A percentile compares a stretch with the other conserved stretches of the same genome.
phyloP scores from a whole-genome alignment of 2,329 filamentous ascomycete species.

The Pestalotiopsis sp. region DNA sequence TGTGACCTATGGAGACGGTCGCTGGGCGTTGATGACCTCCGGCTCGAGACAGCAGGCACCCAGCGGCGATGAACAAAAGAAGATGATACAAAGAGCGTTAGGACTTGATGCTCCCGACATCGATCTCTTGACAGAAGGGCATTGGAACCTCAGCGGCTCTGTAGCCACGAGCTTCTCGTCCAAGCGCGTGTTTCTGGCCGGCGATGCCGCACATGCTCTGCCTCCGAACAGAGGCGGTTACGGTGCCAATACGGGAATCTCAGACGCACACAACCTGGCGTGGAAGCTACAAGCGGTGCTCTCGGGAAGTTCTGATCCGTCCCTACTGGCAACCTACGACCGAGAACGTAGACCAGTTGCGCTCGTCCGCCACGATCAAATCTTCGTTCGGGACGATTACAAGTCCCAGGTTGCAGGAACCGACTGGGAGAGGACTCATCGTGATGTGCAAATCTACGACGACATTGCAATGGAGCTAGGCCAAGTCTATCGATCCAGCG shows the following conservation, averaged over 20 bases:
- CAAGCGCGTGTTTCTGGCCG: slow-evolving; percentile 12
- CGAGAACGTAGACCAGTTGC: slow-evolving; percentile 50
- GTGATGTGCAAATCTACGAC: not conserved
- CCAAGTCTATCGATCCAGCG: slow-evolving; percentile 2
- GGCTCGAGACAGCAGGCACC: not conserved
- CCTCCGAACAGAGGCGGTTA: slow-evolving; percentile 10
- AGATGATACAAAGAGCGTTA: slow-evolving; percentile 36
- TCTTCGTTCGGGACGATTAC: slow-evolving; percentile 8
- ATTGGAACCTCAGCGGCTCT: not conserved
- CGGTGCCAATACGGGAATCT: slow-evolving; percentile 48
- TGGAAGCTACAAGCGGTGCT: slow-evolving; percentile 53
- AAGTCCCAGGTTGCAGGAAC: not conserved
- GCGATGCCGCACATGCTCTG: slow-evolving; percentile 10
- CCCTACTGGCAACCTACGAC: slow-evolving; percentile 49
- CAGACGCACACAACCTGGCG: slow-evolving; percentile 51
- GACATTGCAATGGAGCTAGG: slow-evolving; percentile 4
- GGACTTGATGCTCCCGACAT: slow-evolving; percentile 37
- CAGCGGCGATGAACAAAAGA: slow-evolving; percentile 21
- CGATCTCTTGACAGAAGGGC: not conserved
- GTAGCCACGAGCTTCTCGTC: not conserved
- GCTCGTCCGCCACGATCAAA: slow-evolving; percentile 10
- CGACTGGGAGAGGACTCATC: slow-evolving; percentile 2
- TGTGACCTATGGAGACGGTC: slow-evolving; percentile 25
- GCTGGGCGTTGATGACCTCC: slow-evolving; percentile 21
- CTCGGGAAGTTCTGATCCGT: slow-evolving; percentile 30